These are phyloP conservation scores for Didymella arachidicola DNA, from an alignment of 2,329 filamentous ascomycete species.

Conservation along the genomic window DNA sequence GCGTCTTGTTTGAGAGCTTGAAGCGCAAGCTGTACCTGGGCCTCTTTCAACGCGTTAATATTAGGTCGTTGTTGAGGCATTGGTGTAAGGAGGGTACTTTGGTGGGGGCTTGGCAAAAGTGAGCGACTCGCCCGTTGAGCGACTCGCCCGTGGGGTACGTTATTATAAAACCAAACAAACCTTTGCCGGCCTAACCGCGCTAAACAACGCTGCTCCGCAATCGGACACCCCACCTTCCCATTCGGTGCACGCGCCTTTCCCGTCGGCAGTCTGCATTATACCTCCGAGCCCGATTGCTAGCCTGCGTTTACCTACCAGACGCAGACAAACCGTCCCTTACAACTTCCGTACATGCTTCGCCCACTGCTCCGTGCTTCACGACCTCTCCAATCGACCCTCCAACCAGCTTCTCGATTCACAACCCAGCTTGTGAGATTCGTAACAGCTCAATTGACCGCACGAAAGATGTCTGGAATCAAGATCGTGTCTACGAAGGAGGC, in stretches of 20 bases:
- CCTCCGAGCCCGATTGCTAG: conserved; percentile 30
- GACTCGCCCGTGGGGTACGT: too few species aligned
- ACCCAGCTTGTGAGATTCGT: neutral
- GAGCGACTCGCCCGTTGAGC: too few species aligned
- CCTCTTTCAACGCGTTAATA: too few species aligned
- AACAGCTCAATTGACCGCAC: conserved; percentile 4
- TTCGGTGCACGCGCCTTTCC: conserved; percentile 10
- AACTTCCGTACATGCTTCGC: conserved; percentile 14
- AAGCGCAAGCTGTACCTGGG: too few species aligned
- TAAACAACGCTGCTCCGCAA: neutral
- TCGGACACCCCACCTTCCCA: conserved; percentile 22
- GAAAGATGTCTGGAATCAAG: conserved; percentile 55
- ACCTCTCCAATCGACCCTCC: neutral
- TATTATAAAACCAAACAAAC: too few species aligned
- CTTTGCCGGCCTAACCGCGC: neutral
- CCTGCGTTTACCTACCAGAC: conserved; percentile 34
- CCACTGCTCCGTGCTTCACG: conserved; percentile 7
- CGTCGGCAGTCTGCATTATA: conserved; percentile 15
- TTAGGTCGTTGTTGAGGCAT: too few species aligned
- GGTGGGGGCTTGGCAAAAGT: too few species aligned
- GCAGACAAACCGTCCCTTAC: conserved; percentile 22
- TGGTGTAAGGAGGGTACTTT: too few species aligned
- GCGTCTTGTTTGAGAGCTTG: too few species aligned
- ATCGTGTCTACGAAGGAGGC: conserved; percentile 54
- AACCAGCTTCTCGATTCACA: neutral